Evolutionary conservation across 1,139 yeast genomes (phyloP).

Genomic region (Saccharomyces hybrid): DNA sequence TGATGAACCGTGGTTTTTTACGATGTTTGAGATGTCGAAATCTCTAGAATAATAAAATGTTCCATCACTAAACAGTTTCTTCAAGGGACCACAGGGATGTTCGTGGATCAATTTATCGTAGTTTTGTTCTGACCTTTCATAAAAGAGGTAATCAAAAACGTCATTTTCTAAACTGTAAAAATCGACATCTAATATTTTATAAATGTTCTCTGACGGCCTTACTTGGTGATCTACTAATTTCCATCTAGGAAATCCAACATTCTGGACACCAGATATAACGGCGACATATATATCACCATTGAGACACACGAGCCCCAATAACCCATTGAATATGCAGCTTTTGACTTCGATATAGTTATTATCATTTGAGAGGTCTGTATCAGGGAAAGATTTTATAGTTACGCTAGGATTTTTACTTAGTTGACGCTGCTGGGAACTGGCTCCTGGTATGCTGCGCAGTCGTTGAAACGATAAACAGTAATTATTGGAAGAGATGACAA

Average conservation of each 20-base stretch:
- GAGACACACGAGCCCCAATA: conserved; percentile 51
- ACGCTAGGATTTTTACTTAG: conserved; percentile 17
- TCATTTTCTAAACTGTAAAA: conserved; percentile 56
- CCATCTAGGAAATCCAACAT: conserved; percentile 52
- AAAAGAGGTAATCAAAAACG: conserved; percentile 39
- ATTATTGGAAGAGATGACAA: conserved; percentile 19
- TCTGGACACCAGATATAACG: conserved; percentile 47
- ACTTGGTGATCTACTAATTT: conserved; percentile 13
- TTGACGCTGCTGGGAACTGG: conserved; percentile 4
- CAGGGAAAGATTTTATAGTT: conserved; percentile 13
- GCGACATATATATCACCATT: conserved; percentile 51
- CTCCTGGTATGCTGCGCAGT: conserved; percentile 5
- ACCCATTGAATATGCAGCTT: conserved; percentile 39
- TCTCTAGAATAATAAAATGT: conserved; percentile 58
- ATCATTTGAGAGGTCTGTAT: conserved; percentile 14
- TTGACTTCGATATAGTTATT: conserved; percentile 15
- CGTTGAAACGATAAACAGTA: conserved; percentile 18
- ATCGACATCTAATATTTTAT: conserved; percentile 48
- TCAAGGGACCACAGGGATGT: conserved; percentile 53
- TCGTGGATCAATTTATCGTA: conserved; percentile 37
- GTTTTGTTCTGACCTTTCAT: conserved; percentile 26
- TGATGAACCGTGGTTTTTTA: conserved; percentile 47
- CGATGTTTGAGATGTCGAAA: conserved; percentile 54
- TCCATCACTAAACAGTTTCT: conserved; percentile 51
- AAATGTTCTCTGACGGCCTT: conserved; percentile 43